These are phyloP conservation scores for Verbascum thapsus DNA, from an alignment of 257 asterid species.

Conservation along the genomic window DNA sequence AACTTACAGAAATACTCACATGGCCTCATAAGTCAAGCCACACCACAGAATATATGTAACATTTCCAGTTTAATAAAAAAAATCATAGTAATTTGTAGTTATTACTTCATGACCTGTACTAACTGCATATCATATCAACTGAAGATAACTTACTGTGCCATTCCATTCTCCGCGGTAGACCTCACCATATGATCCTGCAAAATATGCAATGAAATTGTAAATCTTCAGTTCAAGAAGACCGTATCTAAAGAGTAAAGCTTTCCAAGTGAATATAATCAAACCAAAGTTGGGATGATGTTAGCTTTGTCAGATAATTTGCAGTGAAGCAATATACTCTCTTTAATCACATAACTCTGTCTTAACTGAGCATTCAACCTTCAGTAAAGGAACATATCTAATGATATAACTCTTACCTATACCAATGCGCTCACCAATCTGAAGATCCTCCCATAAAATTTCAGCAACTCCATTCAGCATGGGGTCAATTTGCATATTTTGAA, in stretches of 20 bases:
- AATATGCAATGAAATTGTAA: conserved; percentile 27
- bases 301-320: not conserved
- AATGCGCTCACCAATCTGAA: conserved; percentile 93
- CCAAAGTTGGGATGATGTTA: not conserved
- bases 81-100: conserved; percentile 8
- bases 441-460: conserved; percentile 96
- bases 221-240: conserved; percentile 20
- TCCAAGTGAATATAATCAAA: not conserved
- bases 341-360: conserved; percentile 6
- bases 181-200: conserved; percentile 97
- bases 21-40: too few species aligned
- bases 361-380: conserved; percentile 12
- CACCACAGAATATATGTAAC: not conserved
- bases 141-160: conserved; percentile 74
- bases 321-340: not conserved
- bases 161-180: conserved; percentile 94
- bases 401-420: conserved; percentile 74
- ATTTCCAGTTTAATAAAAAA: conserved; percentile 9
- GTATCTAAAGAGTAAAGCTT: not conserved
- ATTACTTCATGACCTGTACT: conserved; percentile 6
- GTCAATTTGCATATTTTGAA: conserved; percentile 54
- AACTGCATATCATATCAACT: conserved; percentile 26
- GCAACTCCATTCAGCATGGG: conserved; percentile 75
- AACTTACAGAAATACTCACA: conserved; percentile 11
- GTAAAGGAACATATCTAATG: conserved; percentile 17